Evolutionary conservation across 495 filamentous ascomycete genomes (phyloP), one percentile per base, ranked within the genome.

Genomic region (Hyaloscypha finlandica): DNA sequence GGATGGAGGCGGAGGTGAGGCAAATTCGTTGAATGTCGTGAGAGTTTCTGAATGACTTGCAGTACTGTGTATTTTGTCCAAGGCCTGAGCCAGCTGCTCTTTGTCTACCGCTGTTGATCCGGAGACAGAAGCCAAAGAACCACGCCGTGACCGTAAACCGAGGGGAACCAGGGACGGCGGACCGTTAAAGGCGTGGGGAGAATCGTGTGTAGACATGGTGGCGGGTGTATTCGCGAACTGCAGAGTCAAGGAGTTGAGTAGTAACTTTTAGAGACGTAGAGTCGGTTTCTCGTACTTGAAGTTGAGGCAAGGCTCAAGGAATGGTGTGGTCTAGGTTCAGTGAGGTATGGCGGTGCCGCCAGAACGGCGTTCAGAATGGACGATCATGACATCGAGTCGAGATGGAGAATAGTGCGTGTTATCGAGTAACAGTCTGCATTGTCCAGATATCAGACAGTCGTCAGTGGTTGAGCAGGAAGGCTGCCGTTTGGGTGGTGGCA

Each of bases 11-110:
- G 79, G 90, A 67, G 79, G 89, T 57, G 81, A 85, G 12, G 82
- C 89, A 64, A 95, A 92, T 58, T 96, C 93, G 77, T 94, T 93
- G 78, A 97, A 97, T 22, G 91, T 92, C 11, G 92, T 97, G 14
- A 96, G 80, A 39, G 85, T 83, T 37, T 89, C 89, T 14, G 91
- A 90, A 68, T 91, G 90, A 70, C 89, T 94, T 6, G 93, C 92
- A 25, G 89, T 82, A 19, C 78, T 91, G 77, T 97, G 93, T 39
- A 97, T 96, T 61, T 91, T 87, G 76, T 95, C 91, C 39, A 97
- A 85, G 16, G 89, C 83, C 63, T 91, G 84, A 22, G 90, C 84
- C 22, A 93, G 83, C 32, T 71, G 72, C 61, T 91, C 89, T 73
- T 84, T 88, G 74, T 93, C 90, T 62, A 89, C 77, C 29, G 83